phyloP scores from a whole-genome alignment of 1,284 basidiomycete genomes.

The Grifola frondosa region DNA sequence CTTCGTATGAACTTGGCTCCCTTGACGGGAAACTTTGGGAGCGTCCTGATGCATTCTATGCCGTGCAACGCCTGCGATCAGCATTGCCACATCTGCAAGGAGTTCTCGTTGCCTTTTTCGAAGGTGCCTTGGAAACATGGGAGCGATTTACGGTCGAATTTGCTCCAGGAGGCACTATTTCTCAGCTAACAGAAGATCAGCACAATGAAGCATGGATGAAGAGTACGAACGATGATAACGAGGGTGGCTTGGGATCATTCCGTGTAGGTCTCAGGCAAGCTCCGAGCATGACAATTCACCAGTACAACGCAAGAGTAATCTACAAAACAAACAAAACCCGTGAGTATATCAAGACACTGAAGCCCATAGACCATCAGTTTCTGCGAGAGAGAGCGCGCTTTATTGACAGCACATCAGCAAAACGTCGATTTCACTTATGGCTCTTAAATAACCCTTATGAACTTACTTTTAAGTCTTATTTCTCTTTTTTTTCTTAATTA shows the following conservation, averaged over 20 bases:
- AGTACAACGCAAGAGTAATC: constrained; percentile 5
- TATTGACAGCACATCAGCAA: too few species aligned
- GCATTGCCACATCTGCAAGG: constrained; percentile 13
- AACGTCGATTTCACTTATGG: too few species aligned
- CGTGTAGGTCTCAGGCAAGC: constrained; percentile 5
- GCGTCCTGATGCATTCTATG: constrained; percentile 22
- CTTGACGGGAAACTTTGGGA: constrained; percentile 28
- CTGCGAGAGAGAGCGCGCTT: not conserved
- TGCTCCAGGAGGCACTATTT: constrained; percentile 6
- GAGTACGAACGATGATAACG: constrained; percentile 24
- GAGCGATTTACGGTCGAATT: constrained; percentile 19
- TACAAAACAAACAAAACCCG: constrained; percentile 8
- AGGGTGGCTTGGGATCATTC: constrained; percentile 12
- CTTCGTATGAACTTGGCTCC: constrained; percentile 9
- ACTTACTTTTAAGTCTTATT: too few species aligned
- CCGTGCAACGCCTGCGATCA: constrained; percentile 7
- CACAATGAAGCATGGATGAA: constrained; percentile 13
- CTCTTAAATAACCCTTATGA: too few species aligned
- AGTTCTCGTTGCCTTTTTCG: constrained; percentile 2
- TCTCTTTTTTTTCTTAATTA: too few species aligned
- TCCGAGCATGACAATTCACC: constrained; percentile 6
- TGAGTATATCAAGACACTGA: not conserved
- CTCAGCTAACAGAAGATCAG: constrained; percentile 4
- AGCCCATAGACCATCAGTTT: not conserved
- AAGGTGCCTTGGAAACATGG: constrained; percentile 27